Base-by-base conservation (phyloP, 192 early-diverging fungal species). In the Mortierella claussenii region DNA sequence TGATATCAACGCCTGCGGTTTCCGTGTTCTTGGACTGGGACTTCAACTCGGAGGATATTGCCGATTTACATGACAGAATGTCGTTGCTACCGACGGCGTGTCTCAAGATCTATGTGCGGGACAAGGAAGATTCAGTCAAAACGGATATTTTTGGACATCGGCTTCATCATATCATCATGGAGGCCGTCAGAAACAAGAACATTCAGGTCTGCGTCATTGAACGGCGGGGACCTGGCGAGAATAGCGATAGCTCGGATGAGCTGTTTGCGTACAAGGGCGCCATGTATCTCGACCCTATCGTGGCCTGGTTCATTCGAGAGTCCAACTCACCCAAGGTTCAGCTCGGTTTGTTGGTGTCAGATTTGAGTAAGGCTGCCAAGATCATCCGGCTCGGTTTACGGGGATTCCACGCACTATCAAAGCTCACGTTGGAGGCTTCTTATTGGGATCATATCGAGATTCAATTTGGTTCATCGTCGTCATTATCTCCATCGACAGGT, bases 21-120 rank as follows among this genome's bases (percentile, higher is more conserved):
- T 59, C 61, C 3, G 13, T 74, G 30, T 74, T 60, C 56, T 36
- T 74, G 49, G 70, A 74, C 17, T 74, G 62, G 61, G 55, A 59
- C 17, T 45, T 74, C 27, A 28, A 26, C 1, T n/a, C 15, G 1
- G 33, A 18, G 12, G 70, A 74, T 45, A 50, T 27, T 7, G 9
- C n/a, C 0, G 55, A 60, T 0, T 42, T 74, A 18, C 17, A 51
- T 10, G 4, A 31, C 0, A 36, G 44, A 5, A 43, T 64, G 0
- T 13, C 54, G 0, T 11, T 5, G 0, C 20, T 74, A 5, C 20
- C 40, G 3, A 45, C 55, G 12, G 27, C 70, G 18, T 65, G 70
- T 47, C 30, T 74, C 32, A 74, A 53, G 50, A 55, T 74, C 28
- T 43, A 55, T 28, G 62, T 74, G 13, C 61, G 56, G 2, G 56